A percentile compares a stretch with the other conserved stretches of the same genome.
These are phyloP conservation scores for Coemansia sp. DNA, from an alignment of 192 early-diverging fungal species.

Conservation along the genomic window DNA sequence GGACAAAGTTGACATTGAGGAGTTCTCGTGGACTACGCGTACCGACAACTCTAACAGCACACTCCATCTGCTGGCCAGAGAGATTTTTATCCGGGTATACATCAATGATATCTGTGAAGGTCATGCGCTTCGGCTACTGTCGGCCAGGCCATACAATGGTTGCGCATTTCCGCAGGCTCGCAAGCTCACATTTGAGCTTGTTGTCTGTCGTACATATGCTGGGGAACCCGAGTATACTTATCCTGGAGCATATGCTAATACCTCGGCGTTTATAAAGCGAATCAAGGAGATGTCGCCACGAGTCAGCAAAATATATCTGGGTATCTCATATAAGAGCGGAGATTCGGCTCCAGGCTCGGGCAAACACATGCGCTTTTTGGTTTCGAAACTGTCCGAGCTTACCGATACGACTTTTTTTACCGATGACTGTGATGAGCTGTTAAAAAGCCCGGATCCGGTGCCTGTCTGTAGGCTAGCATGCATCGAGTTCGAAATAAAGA, in stretches of 20 bases:
- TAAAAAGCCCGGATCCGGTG: too few relatives aligned
- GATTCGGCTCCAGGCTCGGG: too few relatives aligned
- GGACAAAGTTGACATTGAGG: too few relatives aligned
- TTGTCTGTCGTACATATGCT: rapidly evolving
- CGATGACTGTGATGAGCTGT: not conserved
- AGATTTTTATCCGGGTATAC: not conserved
- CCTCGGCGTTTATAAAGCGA: not conserved
- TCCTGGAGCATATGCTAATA: not conserved
- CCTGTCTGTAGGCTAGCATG: not conserved
- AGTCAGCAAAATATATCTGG: not conserved
- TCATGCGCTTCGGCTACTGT: not conserved
- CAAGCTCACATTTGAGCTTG: not conserved
- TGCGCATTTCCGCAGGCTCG: not conserved
- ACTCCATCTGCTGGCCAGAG: not conserved
- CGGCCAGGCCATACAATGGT: not conserved
- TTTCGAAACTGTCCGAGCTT: not conserved
- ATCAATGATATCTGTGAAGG: not conserved
- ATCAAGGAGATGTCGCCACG: not conserved
- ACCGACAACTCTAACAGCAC: too few relatives aligned
- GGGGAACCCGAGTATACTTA: rapidly evolving
- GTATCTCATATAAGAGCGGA: too few relatives aligned
- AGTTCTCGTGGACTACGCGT: too few relatives aligned
- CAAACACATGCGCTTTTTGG: not conserved
- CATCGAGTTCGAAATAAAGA: not conserved
- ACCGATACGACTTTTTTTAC: not conserved